A percentile compares a stretch with the other conserved stretches of the same genome.
phyloP scores from a whole-genome alignment of 306 rosid species.

The Prunus dulcis region DNA sequence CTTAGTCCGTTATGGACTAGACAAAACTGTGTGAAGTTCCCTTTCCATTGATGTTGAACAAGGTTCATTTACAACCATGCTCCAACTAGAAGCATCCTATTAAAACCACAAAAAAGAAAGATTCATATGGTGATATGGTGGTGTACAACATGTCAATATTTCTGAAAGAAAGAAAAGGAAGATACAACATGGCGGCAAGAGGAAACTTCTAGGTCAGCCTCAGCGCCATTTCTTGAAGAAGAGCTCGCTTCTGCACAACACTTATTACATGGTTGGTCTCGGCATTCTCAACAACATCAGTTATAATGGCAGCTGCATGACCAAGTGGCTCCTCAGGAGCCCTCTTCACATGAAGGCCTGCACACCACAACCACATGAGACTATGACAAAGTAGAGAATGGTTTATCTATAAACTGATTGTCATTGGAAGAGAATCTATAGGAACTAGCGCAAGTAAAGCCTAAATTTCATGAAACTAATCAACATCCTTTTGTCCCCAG shows the following conservation, averaged over 20 bases:
- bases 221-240: constrained; percentile 93
- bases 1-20: too few relatives aligned
- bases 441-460: too few relatives aligned
- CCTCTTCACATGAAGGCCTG: constrained; percentile 96
- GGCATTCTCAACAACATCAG: constrained; percentile 92
- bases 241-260: constrained; percentile 90
- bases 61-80: too few relatives aligned
- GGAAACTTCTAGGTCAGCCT: constrained; percentile 52
- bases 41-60: constrained; percentile 19
- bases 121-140: neutral
- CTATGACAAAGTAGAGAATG: too few relatives aligned
- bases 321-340: constrained; percentile 54
- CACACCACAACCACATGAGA: neutral
- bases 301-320: constrained; percentile 57
- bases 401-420: too few relatives aligned
- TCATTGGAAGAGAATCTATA: too few relatives aligned
- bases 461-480: neutral
- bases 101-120: constrained; percentile 17
- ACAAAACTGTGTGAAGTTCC: constrained; percentile 21
- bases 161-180: too few relatives aligned
- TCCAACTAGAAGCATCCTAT: too few relatives aligned
- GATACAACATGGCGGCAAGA: constrained; percentile 14
- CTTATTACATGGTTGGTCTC: constrained; percentile 77
- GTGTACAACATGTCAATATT: too few relatives aligned
- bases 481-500: too few relatives aligned